Evolutionary conservation across 768 basidiomycete species (phyloP), one percentile per base, ranked within the genome.

Genomic region (Plicaturopsis crispa): DNA sequence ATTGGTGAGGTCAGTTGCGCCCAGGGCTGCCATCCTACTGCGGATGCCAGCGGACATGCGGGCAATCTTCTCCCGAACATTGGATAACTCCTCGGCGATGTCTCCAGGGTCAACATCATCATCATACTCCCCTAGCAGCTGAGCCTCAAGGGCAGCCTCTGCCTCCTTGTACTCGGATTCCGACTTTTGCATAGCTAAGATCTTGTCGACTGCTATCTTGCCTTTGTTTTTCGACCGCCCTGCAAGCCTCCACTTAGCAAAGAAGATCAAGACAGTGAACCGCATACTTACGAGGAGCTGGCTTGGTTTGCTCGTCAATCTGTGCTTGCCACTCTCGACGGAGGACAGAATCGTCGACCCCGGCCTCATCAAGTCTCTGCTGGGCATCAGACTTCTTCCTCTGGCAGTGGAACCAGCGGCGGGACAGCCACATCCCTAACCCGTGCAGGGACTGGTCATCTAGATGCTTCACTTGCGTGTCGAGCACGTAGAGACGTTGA

Each of bases 381-480:
- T 21, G 16, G 2, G 31, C 40, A 20, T 13, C n/a, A 4, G 24
- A 12, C 17, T 44, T 44, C 26, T 43, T 46, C 2, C 24, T 17
- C 39, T 43, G 41, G 33, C 37, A 38, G 24, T 46, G 41, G 24
- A 20, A 28, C 45, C 45, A 46, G 4, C 17, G 12, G 14, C 26
- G 8, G 18, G 24, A 26, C 24, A 52, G 36, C 51, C 50, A 52
- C 3, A 32, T 14, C 3, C 49, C 47, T 6, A 51, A 20, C 6
- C 26, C 24, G 8, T 18, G 13, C 5, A 47, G 34, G 6, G 31
- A 31, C 21, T 51, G 35, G 5, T 5, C 12, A 20, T 49, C 43
- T 5, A 43, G 24, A 23, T 42, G 30, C 17, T 37, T 22, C 14
- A 51, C 36, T 37, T 51, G 42, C 3, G 19, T 32, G 21, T 53